phyloP scores from a whole-genome alignment of 1,284 basidiomycete genomes.

The Thelephora terrestris region DNA sequence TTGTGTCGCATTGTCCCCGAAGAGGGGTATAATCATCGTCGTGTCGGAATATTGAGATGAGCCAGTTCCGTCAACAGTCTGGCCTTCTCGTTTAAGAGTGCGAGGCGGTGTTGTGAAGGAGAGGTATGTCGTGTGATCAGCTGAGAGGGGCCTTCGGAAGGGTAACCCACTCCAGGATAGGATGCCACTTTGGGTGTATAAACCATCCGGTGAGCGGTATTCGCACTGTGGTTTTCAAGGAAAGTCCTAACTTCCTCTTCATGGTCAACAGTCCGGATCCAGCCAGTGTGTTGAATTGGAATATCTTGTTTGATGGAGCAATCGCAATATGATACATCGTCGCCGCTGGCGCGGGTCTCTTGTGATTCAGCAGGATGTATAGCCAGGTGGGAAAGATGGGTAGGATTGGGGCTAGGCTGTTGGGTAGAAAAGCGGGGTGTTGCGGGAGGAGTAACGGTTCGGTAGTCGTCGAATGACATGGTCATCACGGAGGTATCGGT shows the following conservation, averaged over 20 bases:
- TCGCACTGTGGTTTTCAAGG: not conserved
- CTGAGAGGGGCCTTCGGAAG: not conserved
- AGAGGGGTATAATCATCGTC: too few species aligned
- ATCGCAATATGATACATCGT: slow-evolving; percentile 8
- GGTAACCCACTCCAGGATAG: slow-evolving; percentile 4
- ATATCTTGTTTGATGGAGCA: slow-evolving; percentile 5
- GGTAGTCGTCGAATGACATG: slow-evolving; percentile 21
- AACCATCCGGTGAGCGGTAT: not conserved
- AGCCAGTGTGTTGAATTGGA: slow-evolving; percentile 40
- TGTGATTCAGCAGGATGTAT: not conserved
- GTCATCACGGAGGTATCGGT: slow-evolving; percentile 28
- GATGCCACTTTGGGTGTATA: not conserved
- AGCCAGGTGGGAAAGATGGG: not conserved
- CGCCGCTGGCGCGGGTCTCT: not conserved
- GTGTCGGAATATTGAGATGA: slow-evolving; percentile 15
- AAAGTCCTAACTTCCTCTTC: slow-evolving; percentile 39
- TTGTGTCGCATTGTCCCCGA: too few species aligned
- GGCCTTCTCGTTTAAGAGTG: slow-evolving; percentile 41
- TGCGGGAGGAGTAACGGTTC: slow-evolving; percentile 2
- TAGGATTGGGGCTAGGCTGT: not conserved
- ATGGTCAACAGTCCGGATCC: slow-evolving; percentile 42
- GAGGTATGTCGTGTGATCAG: slow-evolving; percentile 28
- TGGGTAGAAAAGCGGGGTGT: not conserved
- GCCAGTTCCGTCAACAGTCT: slow-evolving; percentile 37
- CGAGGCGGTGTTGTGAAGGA: slow-evolving; percentile 32